Percentiles rank a stretch among this genome's conserved stretches.
Conservation (phyloP, 805 yeast species). For the Wickerhamomyces chambardii region DNA sequence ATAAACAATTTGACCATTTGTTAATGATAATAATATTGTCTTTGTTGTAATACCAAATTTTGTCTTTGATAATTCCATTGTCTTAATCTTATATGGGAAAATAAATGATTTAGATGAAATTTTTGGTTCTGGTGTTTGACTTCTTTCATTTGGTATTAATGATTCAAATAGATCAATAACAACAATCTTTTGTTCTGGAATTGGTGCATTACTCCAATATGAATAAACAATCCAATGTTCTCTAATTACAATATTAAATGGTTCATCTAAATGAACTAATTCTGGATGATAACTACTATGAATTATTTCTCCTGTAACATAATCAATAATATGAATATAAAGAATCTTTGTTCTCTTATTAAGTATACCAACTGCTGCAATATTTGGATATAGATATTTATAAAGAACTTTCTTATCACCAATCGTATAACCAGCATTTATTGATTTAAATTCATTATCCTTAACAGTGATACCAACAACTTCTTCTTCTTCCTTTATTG, state of each 20-base stretch:
- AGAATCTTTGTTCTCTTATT: conserved; percentile 22
- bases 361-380: conserved; percentile 41
- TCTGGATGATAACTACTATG: conserved; percentile 32
- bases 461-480: conserved; percentile 31
- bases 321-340: conserved; percentile 50
- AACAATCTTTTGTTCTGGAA: conserved; percentile 46
- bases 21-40: conserved; percentile 49
- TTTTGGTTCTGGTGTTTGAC: conserved; percentile 31
- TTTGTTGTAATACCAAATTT: conserved; percentile 61
- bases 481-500: conserved; percentile 20
- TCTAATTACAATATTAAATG: conserved; percentile 50
- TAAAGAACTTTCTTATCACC: conserved; percentile 69
- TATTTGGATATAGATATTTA: conserved; percentile 74
- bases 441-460: conserved; percentile 29
- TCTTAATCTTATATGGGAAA: conserved; percentile 48
- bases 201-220: conserved; percentile 40
- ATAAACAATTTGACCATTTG: conserved; percentile 51
- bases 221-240: conserved; percentile 82
- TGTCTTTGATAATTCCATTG: conserved; percentile 47
- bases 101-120: conserved; percentile 48
- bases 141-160: conserved; percentile 37
- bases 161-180: conserved; percentile 80
- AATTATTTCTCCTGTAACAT: conserved; percentile 58
- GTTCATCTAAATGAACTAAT: conserved; percentile 28
- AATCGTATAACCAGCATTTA: conserved; percentile 59